Conservation (phyloP, 1,139 yeast genomes). For the Arxiozyma bovina region DNA sequence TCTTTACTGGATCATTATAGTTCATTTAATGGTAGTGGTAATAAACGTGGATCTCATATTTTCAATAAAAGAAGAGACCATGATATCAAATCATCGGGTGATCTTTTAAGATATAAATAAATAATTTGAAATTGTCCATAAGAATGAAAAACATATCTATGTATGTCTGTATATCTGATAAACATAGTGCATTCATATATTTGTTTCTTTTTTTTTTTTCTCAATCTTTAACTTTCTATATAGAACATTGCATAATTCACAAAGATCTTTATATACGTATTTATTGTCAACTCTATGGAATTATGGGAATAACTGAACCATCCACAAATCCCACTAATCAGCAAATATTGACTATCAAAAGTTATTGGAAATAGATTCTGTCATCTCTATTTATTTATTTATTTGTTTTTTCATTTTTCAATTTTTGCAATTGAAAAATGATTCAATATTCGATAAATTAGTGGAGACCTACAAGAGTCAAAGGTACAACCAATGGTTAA, state of each 20-base stretch:
- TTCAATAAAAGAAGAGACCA: slow-evolving; percentile 15
- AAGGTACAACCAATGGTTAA: background rate
- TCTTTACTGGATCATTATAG: slow-evolving; percentile 6
- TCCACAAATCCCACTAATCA: background rate
- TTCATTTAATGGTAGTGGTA: background rate
- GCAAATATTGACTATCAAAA: background rate
- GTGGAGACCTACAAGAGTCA: background rate
- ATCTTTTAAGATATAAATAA: slow-evolving; percentile 16
- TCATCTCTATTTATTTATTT: background rate
- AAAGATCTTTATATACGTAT: background rate
- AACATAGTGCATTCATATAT: too few species aligned
- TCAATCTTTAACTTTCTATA: too few species aligned
- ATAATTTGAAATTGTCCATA: background rate
- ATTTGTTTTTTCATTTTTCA: background rate
- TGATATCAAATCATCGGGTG: slow-evolving; percentile 17
- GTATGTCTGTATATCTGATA: too few species aligned
- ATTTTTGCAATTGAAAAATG: background rate
- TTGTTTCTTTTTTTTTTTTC: too few species aligned
- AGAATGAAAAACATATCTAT: too few species aligned
- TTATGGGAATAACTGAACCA: background rate
- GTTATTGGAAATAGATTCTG: too few species aligned
- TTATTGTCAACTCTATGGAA: background rate
- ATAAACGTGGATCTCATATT: slow-evolving; percentile 5
- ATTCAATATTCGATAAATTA: background rate
- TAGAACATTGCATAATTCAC: too few species aligned